Percentiles rank a stretch among this genome's conserved stretches.
Conservation (phyloP, 106 monocot species). For the Phalaenopsis aphrodite region DNA sequence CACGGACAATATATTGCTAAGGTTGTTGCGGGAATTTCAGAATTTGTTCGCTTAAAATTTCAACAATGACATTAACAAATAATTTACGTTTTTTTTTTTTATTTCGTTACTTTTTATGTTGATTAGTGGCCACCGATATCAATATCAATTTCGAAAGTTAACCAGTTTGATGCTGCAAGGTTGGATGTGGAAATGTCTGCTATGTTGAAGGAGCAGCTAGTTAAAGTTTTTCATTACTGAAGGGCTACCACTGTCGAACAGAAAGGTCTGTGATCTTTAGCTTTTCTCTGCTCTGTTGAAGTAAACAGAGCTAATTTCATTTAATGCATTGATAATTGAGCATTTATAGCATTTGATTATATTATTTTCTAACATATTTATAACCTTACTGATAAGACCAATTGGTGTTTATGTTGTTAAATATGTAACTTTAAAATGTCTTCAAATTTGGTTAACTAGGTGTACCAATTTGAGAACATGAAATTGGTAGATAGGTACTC, state of each 20-base stretch:
- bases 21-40: not conserved
- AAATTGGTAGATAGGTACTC: not conserved
- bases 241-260: constrained; percentile 51
- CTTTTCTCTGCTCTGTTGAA: not conserved
- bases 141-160: constrained; percentile 80
- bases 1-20: not conserved
- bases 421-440: not conserved
- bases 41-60: not conserved
- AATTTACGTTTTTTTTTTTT: not conserved
- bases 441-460: not conserved
- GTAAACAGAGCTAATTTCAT: not conserved
- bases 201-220: constrained; percentile 95
- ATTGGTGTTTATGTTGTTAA: not conserved
- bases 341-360: not conserved
- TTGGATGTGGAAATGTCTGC: constrained; percentile 96
- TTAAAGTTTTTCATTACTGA: constrained; percentile 96
- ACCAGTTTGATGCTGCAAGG: constrained; percentile 96
- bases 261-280: constrained; percentile 35
- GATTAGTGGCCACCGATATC: constrained; percentile 29
- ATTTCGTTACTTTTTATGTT: not conserved
- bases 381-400: not conserved
- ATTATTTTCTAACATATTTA: not conserved
- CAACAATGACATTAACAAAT: not conserved
- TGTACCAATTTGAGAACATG: not conserved
- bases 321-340: not conserved